A percentile compares a stretch with the other conserved stretches of the same genome.
Conservation (phyloP, 371 early-diverging fungal species). For the Coemansia sp. region DNA sequence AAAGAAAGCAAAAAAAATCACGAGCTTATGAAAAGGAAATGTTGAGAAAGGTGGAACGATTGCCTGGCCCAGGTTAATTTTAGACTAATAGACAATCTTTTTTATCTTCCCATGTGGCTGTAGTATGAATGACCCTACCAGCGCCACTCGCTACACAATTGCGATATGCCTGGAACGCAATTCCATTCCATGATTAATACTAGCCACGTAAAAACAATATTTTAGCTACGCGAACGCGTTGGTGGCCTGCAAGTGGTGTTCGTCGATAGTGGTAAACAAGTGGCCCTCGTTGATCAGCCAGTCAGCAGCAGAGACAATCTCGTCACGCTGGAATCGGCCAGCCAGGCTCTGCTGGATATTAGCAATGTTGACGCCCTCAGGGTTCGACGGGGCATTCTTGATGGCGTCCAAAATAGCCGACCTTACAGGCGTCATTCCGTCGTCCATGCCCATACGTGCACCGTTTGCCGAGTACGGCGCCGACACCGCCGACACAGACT, state of each 20-base stretch:
- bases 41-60: too few relatives aligned
- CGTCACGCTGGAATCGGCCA: conserved; percentile 43
- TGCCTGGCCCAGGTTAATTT: too few relatives aligned
- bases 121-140: too few relatives aligned
- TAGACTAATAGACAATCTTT: too few relatives aligned
- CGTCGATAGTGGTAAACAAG: conserved; percentile 66
- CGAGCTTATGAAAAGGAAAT: too few relatives aligned
- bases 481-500: conserved; percentile 13
- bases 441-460: background rate
- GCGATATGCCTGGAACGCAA: too few relatives aligned
- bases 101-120: too few relatives aligned
- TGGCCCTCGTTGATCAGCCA: conserved; percentile 63
- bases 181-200: background rate
- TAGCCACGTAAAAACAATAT: background rate
- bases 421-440: conserved; percentile 21
- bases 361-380: conserved; percentile 45
- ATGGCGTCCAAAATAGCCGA: conserved; percentile 29
- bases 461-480: background rate
- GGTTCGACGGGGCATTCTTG: background rate
- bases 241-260: conserved; percentile 59
- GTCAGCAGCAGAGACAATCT: conserved; percentile 54
- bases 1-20: too few relatives aligned
- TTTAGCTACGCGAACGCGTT: background rate
- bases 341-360: conserved; percentile 52
- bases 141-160: too few relatives aligned